Evolutionary conservation across 2,329 filamentous ascomycete genomes (phyloP).

Genomic region (Neofusicoccum umdonicola): DNA sequence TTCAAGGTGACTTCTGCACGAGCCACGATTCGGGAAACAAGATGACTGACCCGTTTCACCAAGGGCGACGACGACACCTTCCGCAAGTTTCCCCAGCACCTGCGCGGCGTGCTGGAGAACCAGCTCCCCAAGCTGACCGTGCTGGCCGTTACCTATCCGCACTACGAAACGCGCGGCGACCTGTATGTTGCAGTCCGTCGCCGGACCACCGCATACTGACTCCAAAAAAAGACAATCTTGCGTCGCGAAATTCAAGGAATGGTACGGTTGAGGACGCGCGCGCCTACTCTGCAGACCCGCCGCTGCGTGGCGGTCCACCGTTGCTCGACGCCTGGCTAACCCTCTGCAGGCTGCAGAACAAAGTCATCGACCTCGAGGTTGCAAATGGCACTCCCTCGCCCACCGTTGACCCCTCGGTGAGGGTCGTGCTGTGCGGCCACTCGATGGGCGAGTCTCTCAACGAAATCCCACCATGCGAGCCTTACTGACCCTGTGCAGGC

Average conservation of each 20-base stretch:
- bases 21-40: not conserved
- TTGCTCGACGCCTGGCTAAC: not conserved
- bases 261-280: constrained; percentile 46
- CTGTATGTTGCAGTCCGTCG: constrained; percentile 63
- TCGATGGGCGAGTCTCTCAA: constrained; percentile 63
- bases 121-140: constrained; percentile 69
- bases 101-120: constrained; percentile 62
- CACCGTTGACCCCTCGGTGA: constrained; percentile 81
- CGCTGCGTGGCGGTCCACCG: not conserved
- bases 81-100: constrained; percentile 69
- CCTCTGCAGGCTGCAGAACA: constrained; percentile 72
- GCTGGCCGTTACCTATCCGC: constrained; percentile 69
- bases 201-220: constrained; percentile 34
- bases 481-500: constrained; percentile 50
- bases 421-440: constrained; percentile 78
- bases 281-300: constrained; percentile 4
- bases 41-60: constrained; percentile 12
- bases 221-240: not conserved
- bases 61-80: constrained; percentile 78
- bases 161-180: constrained; percentile 79
- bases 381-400: constrained; percentile 75
- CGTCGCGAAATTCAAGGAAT: constrained; percentile 62
- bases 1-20: constrained; percentile 63
- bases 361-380: constrained; percentile 93
- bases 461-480: constrained; percentile 46